Evolutionary conservation across 352 stramenopile species (phyloP), one percentile per base, ranked within the genome.

Genomic region (Phytophthora chlamydospora): DNA sequence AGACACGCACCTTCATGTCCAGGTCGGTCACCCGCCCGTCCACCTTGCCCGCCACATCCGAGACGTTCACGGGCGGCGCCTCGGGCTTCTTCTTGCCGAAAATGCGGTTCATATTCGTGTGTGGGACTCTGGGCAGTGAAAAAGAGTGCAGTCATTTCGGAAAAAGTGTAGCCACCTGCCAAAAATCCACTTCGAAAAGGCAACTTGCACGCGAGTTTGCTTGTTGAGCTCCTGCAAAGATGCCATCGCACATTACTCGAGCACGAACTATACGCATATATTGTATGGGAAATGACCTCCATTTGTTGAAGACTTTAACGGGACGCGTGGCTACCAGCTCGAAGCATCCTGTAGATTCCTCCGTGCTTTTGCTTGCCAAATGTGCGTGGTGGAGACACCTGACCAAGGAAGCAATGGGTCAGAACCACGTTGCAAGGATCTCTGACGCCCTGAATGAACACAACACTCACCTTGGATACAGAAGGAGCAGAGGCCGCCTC

Each of bases 41-140:
- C 56, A 95, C 79, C 42, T 86, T 84, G 24, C 68, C 72, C 35
- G 80, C 80, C n/a, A 93, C 83, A 82, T 93, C 87, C 14, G 71
- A 76, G 40, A 93, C 80, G 72, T 93, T 91, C n/a, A 93, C 73
- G 34, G 68, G 38, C 32, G 85, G 85, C 38, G 52, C 71, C 61
- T 94, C 83, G 11, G 74, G 73, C 49, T 93, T 90, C 76, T 93
- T 93, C 67, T 88, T 88, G 50, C 83, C 85, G 71, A 95, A 95
- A 74, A 95, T 90, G 55, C 85, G 79, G 45, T 94, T 87, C 87
- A 93, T 93, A 16, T 53, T 51, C 27, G 19, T 49, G 14, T 11
- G 10, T 54, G 17, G 11, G 13, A 24, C 14, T 24, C 7, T 40
- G 21, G 27, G 13, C 32, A 17, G 31, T 55, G 14, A 19, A 33